Evolutionary conservation across 1,139 yeast species (phyloP), one percentile per base, ranked within the genome.

Genomic region (Magnusiomyces clavatus): DNA sequence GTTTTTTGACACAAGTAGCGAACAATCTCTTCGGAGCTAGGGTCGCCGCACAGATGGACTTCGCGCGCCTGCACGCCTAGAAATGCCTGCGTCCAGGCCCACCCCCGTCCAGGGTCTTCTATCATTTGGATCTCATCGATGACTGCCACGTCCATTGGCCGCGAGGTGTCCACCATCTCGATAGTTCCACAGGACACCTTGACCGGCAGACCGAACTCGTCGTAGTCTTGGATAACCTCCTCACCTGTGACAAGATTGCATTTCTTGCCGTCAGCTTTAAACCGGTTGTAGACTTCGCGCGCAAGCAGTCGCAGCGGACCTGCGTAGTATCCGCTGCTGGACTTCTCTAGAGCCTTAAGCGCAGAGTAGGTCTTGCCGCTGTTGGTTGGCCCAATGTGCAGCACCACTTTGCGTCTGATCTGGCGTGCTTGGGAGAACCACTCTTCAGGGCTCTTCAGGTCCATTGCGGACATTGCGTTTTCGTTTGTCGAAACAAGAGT

Each of bases 341-440:
- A 81, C n/a, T 68, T 61, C 58, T 81, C 81, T 46, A 92, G 73
- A 51, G 81, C 76, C 61, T 84, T 76, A 45, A 92, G 70, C 0
- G 97, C 96, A 48, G 80, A 77, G 64, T 86, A 86, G 0, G 98
- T 92, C 63, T 92, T 92, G n/a, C 99, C 99, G 60, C 94, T 83
- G 65, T 92, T 92, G 0, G 99, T 92, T 0, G 99, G 98, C 0
- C 99, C 99, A 17, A 92, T 88, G 66, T 92, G 99, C 81, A 94
- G 78, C 19, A 83, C 76, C 46, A 92, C 77, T 53, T 84, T 83
- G 43, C 99, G 74, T 57, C 81, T 82, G 73, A 89, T 74, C 57
- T 82, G 80, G 45, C 98, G 74, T 0, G 98, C 95, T 48, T 76
- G 80, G 0, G 98, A 96, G 61, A 76, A 92, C 94, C 96, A 86